A percentile compares a stretch with the other conserved stretches of the same genome.
Conservation (phyloP, 257 asterid species). For the Solanum etuberosum region DNA sequence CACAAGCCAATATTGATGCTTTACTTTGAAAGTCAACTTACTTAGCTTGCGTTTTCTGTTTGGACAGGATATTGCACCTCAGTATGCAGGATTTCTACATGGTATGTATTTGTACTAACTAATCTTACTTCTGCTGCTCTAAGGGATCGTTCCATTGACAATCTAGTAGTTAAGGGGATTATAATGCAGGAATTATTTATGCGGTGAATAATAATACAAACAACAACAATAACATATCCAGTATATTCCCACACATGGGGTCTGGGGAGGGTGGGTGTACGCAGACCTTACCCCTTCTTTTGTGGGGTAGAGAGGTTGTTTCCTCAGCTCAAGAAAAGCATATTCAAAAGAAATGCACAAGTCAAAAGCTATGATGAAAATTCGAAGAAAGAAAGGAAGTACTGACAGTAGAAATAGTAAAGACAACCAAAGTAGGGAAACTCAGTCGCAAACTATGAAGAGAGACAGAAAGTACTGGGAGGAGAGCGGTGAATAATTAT, state of each 20-base stretch:
- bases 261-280: not conserved
- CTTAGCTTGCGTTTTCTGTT: slow-evolving; percentile 1
- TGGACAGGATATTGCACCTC: slow-evolving; percentile 87
- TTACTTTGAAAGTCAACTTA: not conserved
- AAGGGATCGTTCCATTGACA: not conserved
- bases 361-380: not conserved
- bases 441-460: not conserved
- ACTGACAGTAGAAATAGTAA: not conserved
- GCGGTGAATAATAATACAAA: not conserved
- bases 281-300: not conserved
- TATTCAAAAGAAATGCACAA: not conserved
- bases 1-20: not conserved
- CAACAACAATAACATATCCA: not conserved
- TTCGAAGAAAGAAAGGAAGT: not conserved
- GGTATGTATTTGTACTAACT: slow-evolving; percentile 25
- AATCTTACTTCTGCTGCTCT: not conserved
- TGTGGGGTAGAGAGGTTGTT: not conserved
- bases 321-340: not conserved
- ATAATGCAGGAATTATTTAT: not conserved
- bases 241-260: not conserved
- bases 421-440: not conserved
- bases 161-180: not conserved
- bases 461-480: not conserved
- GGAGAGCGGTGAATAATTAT: not conserved
- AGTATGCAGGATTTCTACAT: slow-evolving; percentile 77